phyloP scores from a whole-genome alignment of 1,284 basidiomycete genomes.

The Hymenochaete sp. region DNA sequence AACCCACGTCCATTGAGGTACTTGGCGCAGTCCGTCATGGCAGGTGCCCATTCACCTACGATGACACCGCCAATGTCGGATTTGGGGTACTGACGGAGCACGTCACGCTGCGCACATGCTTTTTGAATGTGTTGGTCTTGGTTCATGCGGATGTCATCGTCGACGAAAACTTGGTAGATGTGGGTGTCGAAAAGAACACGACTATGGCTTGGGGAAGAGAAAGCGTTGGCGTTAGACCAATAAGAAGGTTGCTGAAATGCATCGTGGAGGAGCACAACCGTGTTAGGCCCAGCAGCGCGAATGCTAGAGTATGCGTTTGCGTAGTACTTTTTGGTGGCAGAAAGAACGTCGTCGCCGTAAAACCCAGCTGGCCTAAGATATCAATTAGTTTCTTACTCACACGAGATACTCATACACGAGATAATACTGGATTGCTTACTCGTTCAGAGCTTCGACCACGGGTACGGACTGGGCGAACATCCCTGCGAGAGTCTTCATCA shows the following conservation, averaged over 20 bases:
- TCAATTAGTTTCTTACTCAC: neutral
- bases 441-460: constrained; percentile 69
- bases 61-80: constrained; percentile 69
- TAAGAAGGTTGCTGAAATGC: constrained; percentile 74
- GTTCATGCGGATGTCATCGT: constrained; percentile 43
- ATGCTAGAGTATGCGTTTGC: constrained; percentile 67
- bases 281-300: constrained; percentile 53
- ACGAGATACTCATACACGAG: neutral
- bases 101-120: constrained; percentile 46
- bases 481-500: constrained; percentile 57
- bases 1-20: constrained; percentile 63
- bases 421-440: constrained; percentile 37
- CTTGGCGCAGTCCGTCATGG: constrained; percentile 80
- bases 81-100: constrained; percentile 45
- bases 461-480: constrained; percentile 62
- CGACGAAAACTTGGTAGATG: constrained; percentile 74
- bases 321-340: constrained; percentile 63
- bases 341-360: constrained; percentile 44
- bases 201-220: constrained; percentile 46
- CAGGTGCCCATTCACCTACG: constrained; percentile 83
- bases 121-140: constrained; percentile 54
- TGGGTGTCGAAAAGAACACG: constrained; percentile 81
- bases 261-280: constrained; percentile 71
- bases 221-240: constrained; percentile 69
- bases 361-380: constrained; percentile 68